Evolutionary conservation across 805 yeast species (phyloP).

Genomic region (Ogataea saltuana): DNA sequence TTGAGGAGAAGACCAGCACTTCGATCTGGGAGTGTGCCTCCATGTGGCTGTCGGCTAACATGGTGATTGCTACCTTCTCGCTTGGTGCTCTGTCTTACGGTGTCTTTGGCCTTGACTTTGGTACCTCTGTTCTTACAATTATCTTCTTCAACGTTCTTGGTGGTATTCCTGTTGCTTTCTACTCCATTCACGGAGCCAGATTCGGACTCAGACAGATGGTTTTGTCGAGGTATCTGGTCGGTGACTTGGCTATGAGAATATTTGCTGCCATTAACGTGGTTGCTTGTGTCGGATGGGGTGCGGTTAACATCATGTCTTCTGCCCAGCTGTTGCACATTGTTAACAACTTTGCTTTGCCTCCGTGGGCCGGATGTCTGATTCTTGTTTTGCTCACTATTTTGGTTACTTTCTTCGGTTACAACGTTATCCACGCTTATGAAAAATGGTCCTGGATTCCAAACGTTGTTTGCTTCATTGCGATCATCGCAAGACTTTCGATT

Average conservation of each 20-base stretch:
- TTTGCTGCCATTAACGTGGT: conserved; percentile 75
- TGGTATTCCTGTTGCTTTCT: conserved; percentile 75
- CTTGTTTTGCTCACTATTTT: conserved; percentile 65
- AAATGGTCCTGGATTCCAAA: conserved; percentile 90
- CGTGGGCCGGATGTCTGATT: conserved; percentile 88
- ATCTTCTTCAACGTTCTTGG: conserved; percentile 77
- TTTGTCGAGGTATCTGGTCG: conserved; percentile 73
- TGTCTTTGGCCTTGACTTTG: conserved; percentile 67
- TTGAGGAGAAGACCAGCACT: conserved; percentile 70
- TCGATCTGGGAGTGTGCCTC: conserved; percentile 71
- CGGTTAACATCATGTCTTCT: conserved; percentile 86
- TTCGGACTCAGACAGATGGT: conserved; percentile 89
- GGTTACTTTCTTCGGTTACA: conserved; percentile 83
- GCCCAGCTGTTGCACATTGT: conserved; percentile 82
- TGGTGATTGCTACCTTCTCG: conserved; percentile 81
- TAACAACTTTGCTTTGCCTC: conserved; percentile 66
- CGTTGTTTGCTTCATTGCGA: conserved; percentile 66
- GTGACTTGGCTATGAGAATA: conserved; percentile 72
- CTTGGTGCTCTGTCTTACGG: conserved; percentile 70
- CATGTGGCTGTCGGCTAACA: conserved; percentile 90
- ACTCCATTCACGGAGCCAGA: conserved; percentile 79
- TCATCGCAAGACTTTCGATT: conserved; percentile 73
- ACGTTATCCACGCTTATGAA: conserved; percentile 77
- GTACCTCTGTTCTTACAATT: conserved; percentile 66
- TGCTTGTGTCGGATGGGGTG: conserved; percentile 95